These are phyloP conservation scores for Galerina marginata DNA, from an alignment of 768 basidiomycete species.

Conservation along the genomic window DNA sequence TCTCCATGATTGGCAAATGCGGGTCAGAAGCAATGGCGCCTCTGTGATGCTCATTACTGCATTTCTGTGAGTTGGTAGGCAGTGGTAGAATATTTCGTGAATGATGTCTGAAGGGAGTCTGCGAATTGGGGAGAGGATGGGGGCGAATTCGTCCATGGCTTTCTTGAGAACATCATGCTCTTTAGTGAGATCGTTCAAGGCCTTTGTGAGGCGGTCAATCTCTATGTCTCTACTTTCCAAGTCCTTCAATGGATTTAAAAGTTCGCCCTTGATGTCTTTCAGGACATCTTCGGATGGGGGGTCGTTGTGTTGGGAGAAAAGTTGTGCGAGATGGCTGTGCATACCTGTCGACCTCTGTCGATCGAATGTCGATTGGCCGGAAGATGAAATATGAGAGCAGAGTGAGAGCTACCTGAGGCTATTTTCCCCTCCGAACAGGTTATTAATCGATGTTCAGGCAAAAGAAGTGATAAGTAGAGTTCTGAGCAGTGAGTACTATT, in stretches of 20 bases:
- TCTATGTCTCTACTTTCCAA: background rate
- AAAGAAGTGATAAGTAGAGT: too few species aligned
- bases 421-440: too few species aligned
- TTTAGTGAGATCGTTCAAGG: background rate
- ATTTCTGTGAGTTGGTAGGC: slow-evolving; percentile 1
- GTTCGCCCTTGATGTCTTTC: background rate
- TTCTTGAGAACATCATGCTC: background rate
- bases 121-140: slow-evolving; percentile 3
- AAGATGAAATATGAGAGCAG: too few species aligned
- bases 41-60: background rate
- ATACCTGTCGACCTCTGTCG: background rate
- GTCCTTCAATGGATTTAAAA: background rate
- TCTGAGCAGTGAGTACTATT: too few species aligned
- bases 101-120: slow-evolving; percentile 3
- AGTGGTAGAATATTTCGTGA: slow-evolving; percentile 1
- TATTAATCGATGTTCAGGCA: too few species aligned
- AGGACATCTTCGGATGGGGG: background rate
- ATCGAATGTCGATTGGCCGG: too few species aligned
- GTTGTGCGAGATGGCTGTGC: background rate
- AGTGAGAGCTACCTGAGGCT: too few species aligned
- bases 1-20: slow-evolving; percentile 8
- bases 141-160: background rate
- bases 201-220: background rate
- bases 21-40: slow-evolving; percentile 4
- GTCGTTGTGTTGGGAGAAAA: background rate